Base-by-base conservation (phyloP, 306 rosid genomes). In the Dalbergia cultrata region DNA sequence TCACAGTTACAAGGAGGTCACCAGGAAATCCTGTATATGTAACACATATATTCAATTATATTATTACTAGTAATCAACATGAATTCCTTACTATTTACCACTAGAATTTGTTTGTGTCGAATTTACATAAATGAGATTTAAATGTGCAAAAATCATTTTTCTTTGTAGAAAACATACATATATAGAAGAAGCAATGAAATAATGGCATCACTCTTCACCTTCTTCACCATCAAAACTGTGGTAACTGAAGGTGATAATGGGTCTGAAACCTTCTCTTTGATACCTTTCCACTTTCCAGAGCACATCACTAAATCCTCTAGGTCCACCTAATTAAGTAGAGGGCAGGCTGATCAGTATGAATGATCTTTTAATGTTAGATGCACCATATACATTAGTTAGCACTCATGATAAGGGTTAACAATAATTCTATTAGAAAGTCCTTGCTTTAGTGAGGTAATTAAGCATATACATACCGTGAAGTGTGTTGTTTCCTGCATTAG, bases 181-280 rank as follows among this genome's bases (percentile, higher is more conserved):
- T 1, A 26, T 26, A 26, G 3, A 2, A 26, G 31, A 26, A 26
- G 31, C 31, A 26, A 44, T 49, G 14, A 39, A 31, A 31, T 9
- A 61, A 61, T 19, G 31, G 6, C 11, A 26, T 4, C 14, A 44
- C 4, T 43, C 9, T 7, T 41, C 78, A 88, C 97, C 97, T 87
- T 92, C 66, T 78, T 92, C 94, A 3, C 97, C 97, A 68, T 92
- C 90, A 31, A 52, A 18, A 66, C 97, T 92, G 72, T 67, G 86
- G 78, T 88, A 87, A 47, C 74, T 52, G 75, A 92, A 92, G 37
- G 82, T 86, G 79, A 92, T 87, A 59, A 34, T 33, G 63, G 97
- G 94, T 47, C 44, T 26, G 11, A n/a, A 18, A 13, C 89, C 91
- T 43, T 78, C 37, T 8, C 63, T 82, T 11, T 82, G 62, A 50